These are phyloP conservation scores for Prorocentrum cordatum DNA, from an alignment of 169 alveolate genomes.

Conservation along the genomic window DNA sequence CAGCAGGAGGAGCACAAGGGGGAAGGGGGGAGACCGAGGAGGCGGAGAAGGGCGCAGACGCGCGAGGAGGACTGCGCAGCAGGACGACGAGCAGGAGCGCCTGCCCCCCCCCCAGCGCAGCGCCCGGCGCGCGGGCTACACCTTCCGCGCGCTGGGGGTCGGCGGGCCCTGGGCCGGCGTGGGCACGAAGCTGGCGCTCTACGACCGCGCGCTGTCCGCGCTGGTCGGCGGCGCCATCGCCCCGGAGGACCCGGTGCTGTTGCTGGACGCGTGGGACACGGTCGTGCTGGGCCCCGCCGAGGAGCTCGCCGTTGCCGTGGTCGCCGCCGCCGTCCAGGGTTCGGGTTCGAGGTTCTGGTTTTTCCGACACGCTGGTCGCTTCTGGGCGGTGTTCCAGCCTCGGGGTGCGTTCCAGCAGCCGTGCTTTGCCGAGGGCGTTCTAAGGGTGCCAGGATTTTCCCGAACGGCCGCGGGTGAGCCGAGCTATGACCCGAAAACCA, in stretches of 20 bases:
- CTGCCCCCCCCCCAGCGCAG: too few species aligned
- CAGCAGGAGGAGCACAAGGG: too few species aligned
- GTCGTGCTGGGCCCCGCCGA: constrained; percentile 35
- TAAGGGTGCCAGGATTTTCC: neutral
- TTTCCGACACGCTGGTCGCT: neutral
- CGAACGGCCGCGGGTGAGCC: neutral
- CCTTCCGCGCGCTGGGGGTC: too few species aligned
- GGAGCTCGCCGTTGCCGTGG: neutral
- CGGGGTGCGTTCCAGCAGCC: neutral
- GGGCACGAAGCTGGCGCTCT: constrained; percentile 22
- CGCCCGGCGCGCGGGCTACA: too few species aligned
- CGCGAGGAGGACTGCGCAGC: too few species aligned
- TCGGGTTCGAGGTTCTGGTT: neutral
- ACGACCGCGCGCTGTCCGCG: constrained; percentile 35
- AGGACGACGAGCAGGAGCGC: too few species aligned
- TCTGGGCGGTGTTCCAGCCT: neutral
- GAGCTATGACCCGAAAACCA: too few species aligned
- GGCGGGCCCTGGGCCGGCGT: too few species aligned
- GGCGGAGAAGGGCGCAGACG: too few species aligned
- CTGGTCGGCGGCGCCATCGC: neutral
- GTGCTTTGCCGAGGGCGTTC: neutral
- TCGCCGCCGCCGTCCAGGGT: neutral
- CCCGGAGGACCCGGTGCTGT: constrained; percentile 37
- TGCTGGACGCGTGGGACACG: constrained; percentile 66
- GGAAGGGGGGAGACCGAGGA: too few species aligned